phyloP scores from a whole-genome alignment of 2,329 filamentous ascomycete species.

The Hortaea sp. region DNA sequence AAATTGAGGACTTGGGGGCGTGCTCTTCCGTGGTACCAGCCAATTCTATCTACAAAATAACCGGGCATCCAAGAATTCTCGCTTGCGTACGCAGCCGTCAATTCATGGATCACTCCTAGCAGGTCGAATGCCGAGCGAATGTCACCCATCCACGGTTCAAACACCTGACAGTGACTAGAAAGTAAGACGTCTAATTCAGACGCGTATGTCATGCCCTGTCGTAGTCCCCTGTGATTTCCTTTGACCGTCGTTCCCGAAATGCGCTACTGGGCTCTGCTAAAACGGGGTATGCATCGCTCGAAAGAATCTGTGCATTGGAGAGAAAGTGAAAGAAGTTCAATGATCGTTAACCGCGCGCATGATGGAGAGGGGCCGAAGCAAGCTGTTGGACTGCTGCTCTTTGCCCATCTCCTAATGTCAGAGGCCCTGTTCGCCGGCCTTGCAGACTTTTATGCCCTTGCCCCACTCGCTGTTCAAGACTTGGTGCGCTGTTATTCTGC shows the following conservation, averaged over 20 bases:
- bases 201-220: too few species aligned
- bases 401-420: slow-evolving; percentile 35
- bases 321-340: not conserved
- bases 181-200: too few species aligned
- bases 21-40: not conserved
- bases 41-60: not conserved
- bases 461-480: slow-evolving; percentile 98
- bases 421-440: slow-evolving; percentile 89
- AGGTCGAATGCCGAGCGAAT: too few species aligned
- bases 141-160: too few species aligned
- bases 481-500: slow-evolving; percentile 90
- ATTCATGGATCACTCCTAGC: too few species aligned
- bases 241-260: too few species aligned
- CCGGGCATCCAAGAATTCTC: not conserved
- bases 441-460: slow-evolving; percentile 92
- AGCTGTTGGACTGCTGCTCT: not conserved
- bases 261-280: not conserved
- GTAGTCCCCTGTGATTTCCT: too few species aligned
- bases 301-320: not conserved
- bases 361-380: not conserved
- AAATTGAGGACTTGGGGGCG: too few species aligned
- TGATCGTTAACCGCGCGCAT: not conserved
- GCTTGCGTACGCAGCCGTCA: too few species aligned
- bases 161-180: too few species aligned
- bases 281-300: not conserved